These are phyloP conservation scores for Boechera retrofracta DNA, from an alignment of 345 rosid genomes.

Conservation along the genomic window DNA sequence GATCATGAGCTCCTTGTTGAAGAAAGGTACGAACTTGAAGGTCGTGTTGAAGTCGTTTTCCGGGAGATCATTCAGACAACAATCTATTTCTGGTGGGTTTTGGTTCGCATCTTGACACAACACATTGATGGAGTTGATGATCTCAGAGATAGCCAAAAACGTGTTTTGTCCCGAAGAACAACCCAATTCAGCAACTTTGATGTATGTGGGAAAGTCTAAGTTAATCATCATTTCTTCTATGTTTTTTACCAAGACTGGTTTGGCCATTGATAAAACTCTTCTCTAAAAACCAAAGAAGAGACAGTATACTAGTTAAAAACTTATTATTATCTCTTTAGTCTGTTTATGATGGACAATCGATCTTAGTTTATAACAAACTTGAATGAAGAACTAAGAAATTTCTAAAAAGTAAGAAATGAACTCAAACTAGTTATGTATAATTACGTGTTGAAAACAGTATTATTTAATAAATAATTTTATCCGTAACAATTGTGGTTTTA, in stretches of 20 bases:
- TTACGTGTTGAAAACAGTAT: not conserved
- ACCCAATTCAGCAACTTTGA: conserved; percentile 56
- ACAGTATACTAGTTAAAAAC: not conserved
- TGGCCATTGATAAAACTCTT: conserved; percentile 35
- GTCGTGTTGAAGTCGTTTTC: conserved; percentile 56
- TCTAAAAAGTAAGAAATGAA: no score
- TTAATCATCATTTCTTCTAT: conserved; percentile 26
- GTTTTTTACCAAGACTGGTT: conserved; percentile 28
- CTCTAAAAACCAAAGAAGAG: conserved; percentile 12
- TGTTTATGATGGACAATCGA: not conserved
- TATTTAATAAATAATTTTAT: no score
- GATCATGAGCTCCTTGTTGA: conserved; percentile 23
- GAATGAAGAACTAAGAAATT: not conserved
- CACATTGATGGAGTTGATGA: conserved; percentile 31
- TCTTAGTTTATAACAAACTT: not conserved
- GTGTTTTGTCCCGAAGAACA: conserved; percentile 62
- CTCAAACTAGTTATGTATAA: no score
- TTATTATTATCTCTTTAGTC: not conserved
- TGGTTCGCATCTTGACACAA: conserved; percentile 8
- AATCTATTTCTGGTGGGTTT: conserved; percentile 48
- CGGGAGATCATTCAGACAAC: conserved; percentile 58
- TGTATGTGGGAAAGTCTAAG: conserved; percentile 26
- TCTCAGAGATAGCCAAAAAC: conserved; percentile 37
- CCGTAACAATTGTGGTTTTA: no score
- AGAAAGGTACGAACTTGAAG: conserved; percentile 35